phyloP scores from a whole-genome alignment of 2,329 filamentous ascomycete species.

The Elsinoe australis region DNA sequence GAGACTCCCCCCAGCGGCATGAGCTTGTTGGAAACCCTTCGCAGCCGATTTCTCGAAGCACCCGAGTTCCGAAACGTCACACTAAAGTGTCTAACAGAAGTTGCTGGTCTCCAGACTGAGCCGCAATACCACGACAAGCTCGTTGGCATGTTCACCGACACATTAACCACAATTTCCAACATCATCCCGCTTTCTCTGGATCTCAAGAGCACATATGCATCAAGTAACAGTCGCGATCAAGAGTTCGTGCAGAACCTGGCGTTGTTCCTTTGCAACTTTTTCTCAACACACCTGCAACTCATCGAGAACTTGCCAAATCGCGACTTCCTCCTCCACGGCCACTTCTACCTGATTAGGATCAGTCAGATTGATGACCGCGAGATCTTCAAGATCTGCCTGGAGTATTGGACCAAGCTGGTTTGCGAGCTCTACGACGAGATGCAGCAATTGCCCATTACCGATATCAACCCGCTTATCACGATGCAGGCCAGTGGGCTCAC shows the following conservation, averaged over 20 bases:
- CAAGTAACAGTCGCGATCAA: conserved; percentile 86
- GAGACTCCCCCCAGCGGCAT: conserved; percentile 62
- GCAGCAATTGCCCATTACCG: conserved; percentile 89
- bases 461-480: conserved; percentile 80
- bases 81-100: conserved; percentile 93
- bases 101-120: conserved; percentile 85
- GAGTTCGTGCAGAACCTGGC: conserved; percentile 97
- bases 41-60: conserved; percentile 83
- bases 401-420: conserved; percentile 98
- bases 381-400: conserved; percentile 98
- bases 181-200: conserved; percentile 89
- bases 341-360: conserved; percentile 97
- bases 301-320: conserved; percentile 93
- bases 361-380: conserved; percentile 98
- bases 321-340: conserved; percentile 89
- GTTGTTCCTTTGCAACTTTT: conserved; percentile 94
- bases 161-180: conserved; percentile 81
- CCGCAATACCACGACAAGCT: conserved; percentile 88
- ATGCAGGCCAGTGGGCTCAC: conserved; percentile 64
- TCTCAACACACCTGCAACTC: conserved; percentile 83
- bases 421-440: conserved; percentile 98
- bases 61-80: conserved; percentile 96
- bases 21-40: conserved; percentile 80
- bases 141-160: conserved; percentile 97
- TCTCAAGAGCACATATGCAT: conserved; percentile 81